Evolutionary conservation across 2,329 filamentous ascomycete genomes (phyloP).

Genomic region (Emergomyces pasteurianus): DNA sequence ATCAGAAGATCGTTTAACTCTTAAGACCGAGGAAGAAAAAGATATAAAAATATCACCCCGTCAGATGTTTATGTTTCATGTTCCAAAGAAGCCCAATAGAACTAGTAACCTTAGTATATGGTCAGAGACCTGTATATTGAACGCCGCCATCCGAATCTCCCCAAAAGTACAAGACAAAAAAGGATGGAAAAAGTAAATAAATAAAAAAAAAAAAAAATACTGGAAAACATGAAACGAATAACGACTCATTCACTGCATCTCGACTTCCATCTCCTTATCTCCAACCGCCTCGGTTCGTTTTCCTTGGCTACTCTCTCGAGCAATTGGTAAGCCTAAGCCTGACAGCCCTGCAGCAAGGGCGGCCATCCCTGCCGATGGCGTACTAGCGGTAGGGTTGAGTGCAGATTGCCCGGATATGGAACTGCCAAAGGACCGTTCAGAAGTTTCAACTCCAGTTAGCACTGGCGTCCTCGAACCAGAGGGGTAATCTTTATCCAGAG

Average conservation of each 20-base stretch:
- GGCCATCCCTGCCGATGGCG: constrained; percentile 23
- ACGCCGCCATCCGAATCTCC: neutral
- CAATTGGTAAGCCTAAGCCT: constrained; percentile 30
- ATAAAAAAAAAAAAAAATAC: neutral
- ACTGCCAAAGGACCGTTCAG: constrained; percentile 42
- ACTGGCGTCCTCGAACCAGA: constrained; percentile 38
- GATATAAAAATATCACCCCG: neutral
- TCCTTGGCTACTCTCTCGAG: constrained; percentile 18
- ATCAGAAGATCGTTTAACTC: neutral
- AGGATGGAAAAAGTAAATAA: neutral
- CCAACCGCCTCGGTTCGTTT: constrained; percentile 16
- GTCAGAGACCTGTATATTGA: neutral
- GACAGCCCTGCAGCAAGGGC: constrained; percentile 36
- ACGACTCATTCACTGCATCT: constrained; percentile 34
- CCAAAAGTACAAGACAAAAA: neutral
- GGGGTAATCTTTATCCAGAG: constrained; percentile 18
- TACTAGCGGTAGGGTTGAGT: neutral
- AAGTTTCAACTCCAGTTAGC: constrained; percentile 47
- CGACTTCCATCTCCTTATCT: constrained; percentile 34
- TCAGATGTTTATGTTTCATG: neutral
- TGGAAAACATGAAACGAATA: neutral
- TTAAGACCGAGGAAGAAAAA: neutral
- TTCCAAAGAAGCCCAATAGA: neutral
- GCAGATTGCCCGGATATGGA: constrained; percentile 18
- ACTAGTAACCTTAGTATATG: neutral